Conservation (phyloP, 805 yeast species). For the Kodamaea kaohsiungensis region DNA sequence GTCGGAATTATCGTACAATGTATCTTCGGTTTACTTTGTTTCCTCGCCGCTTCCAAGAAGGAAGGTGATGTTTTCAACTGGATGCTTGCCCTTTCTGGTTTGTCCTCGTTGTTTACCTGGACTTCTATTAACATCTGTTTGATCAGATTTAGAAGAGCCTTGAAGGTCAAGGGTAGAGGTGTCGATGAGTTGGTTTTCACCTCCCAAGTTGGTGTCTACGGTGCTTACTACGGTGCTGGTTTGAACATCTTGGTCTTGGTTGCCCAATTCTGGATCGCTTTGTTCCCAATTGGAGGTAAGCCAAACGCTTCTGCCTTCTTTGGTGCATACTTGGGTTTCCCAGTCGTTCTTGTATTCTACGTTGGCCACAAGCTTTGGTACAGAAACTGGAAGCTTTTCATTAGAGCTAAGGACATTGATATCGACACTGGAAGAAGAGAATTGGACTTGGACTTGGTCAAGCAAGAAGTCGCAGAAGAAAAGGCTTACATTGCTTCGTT, state of each 20-base stretch:
- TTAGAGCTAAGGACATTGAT: slow-evolving; percentile 52
- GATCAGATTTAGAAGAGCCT: slow-evolving; percentile 62
- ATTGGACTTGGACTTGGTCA: slow-evolving; percentile 54
- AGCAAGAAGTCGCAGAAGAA: slow-evolving; percentile 61
- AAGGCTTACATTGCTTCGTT: slow-evolving; percentile 47
- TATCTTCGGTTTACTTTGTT: slow-evolving; percentile 57
- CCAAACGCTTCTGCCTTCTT: slow-evolving; percentile 42
- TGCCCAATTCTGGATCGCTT: slow-evolving; percentile 46
- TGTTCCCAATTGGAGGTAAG: slow-evolving; percentile 38
- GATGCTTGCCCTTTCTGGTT: slow-evolving; percentile 76
- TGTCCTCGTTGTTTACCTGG: slow-evolving; percentile 81
- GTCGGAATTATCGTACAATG: slow-evolving; percentile 61
- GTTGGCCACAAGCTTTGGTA: slow-evolving; percentile 48
- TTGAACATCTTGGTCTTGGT: slow-evolving; percentile 38
- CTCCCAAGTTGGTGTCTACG: slow-evolving; percentile 39
- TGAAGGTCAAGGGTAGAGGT: slow-evolving; percentile 49
- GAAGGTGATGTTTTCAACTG: slow-evolving; percentile 66
- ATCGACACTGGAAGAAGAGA: slow-evolving; percentile 66
- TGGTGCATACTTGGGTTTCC: slow-evolving; percentile 47
- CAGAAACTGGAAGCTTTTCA: slow-evolving; percentile 45
- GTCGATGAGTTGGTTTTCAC: slow-evolving; percentile 37
- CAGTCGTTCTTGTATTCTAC: slow-evolving; percentile 44
- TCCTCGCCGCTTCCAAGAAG: slow-evolving; percentile 59
- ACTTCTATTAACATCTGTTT: slow-evolving; percentile 69
- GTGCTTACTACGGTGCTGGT: slow-evolving; percentile 35